phyloP scores from a whole-genome alignment of 2,329 filamentous ascomycete species.

The Thelonectria blattea region DNA sequence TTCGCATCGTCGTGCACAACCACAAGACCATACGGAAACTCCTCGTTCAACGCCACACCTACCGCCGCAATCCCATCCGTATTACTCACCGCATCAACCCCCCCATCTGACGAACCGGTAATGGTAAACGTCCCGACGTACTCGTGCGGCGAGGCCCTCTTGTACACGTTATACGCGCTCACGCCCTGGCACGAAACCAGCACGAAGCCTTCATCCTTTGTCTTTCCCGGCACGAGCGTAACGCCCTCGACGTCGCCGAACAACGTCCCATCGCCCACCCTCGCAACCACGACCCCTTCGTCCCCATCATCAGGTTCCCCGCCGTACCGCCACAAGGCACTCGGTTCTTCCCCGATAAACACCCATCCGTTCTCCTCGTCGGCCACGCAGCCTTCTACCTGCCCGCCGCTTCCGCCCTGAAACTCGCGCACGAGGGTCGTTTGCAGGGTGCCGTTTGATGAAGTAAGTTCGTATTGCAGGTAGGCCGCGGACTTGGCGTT shows the following conservation, averaged over 20 bases:
- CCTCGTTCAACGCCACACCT: constrained; percentile 48
- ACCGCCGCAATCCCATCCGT: constrained; percentile 59
- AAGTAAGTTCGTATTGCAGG: constrained; percentile 57
- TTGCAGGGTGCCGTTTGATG: constrained; percentile 49
- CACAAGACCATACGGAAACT: constrained; percentile 52
- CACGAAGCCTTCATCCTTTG: constrained; percentile 53
- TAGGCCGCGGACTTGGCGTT: constrained; percentile 61
- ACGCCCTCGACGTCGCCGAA: constrained; percentile 61
- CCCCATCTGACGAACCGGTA: constrained; percentile 46
- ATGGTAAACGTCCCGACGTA: constrained; percentile 58
- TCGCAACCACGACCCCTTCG: constrained; percentile 45
- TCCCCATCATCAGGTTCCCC: constrained; percentile 54
- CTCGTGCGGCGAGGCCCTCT: constrained; percentile 54
- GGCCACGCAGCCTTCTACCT: constrained; percentile 60
- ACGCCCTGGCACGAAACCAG: constrained; percentile 60
- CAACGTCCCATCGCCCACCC: constrained; percentile 54
- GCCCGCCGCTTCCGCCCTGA: constrained; percentile 55
- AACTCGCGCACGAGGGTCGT: constrained; percentile 58
- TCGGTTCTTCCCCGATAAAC: constrained; percentile 59
- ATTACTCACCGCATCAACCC: constrained; percentile 58
- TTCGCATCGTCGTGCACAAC: constrained; percentile 62
- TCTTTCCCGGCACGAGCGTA: constrained; percentile 54
- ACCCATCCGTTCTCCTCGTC: constrained; percentile 58
- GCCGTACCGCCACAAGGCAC: constrained; percentile 58
- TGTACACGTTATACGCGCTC: constrained; percentile 59